Conservation (phyloP, 2,329 filamentous ascomycete genomes). For the Falciphora oryzae region DNA sequence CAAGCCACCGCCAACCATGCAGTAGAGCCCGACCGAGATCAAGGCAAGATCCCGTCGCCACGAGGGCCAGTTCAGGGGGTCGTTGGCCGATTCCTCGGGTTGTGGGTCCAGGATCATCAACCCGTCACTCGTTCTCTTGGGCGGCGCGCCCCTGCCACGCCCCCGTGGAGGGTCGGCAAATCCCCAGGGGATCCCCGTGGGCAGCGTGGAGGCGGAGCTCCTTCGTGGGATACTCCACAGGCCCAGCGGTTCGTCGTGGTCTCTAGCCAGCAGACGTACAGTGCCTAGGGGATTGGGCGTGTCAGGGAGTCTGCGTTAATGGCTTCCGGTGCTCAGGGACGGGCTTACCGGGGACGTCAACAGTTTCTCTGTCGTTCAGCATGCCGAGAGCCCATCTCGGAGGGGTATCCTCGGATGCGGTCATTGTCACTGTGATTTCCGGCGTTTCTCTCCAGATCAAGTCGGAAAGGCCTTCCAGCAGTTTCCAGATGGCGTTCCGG, state of each 20-base stretch:
- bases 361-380: conserved; percentile 71
- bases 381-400: conserved; percentile 68
- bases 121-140: conserved; percentile 74
- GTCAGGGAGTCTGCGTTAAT: neutral
- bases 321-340: neutral
- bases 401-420: conserved; percentile 12
- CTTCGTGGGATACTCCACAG: conserved; percentile 51
- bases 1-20: conserved; percentile 88
- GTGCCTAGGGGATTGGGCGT: conserved; percentile 39
- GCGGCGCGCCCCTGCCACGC: conserved; percentile 34
- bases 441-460: neutral
- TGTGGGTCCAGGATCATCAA: conserved; percentile 85
- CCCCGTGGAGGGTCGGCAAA: conserved; percentile 20
- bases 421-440: neutral
- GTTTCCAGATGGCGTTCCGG: neutral
- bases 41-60: conserved; percentile 77
- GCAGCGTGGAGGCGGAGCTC: conserved; percentile 53
- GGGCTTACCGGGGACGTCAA: conserved; percentile 74
- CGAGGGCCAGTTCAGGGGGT: conserved; percentile 85
- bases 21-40: conserved; percentile 82
- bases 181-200: conserved; percentile 36
- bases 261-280: conserved; percentile 48
- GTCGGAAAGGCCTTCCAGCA: neutral
- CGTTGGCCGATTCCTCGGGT: conserved; percentile 83
- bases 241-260: conserved; percentile 55